Evolutionary conservation across 352 stramenopile species (phyloP).

Genomic region (Pythium periplocum): DNA sequence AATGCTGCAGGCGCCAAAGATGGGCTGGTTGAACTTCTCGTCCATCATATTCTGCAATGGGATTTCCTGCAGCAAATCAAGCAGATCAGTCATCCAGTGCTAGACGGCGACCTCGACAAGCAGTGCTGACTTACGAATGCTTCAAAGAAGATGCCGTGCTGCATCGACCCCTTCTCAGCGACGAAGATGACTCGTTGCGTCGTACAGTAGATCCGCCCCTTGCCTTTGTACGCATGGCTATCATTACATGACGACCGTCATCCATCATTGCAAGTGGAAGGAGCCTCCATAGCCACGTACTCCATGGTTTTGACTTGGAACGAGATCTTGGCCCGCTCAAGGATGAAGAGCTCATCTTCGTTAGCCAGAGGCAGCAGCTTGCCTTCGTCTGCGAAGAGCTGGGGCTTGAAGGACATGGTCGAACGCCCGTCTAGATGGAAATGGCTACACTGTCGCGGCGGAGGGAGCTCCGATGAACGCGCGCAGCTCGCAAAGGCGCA

Average conservation of each 20-base stretch:
- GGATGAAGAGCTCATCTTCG: slow-evolving; percentile 81
- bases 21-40: slow-evolving; percentile 89
- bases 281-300: slow-evolving; percentile 22
- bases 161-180: slow-evolving; percentile 55
- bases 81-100: no score
- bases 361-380: slow-evolving; percentile 72
- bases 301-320: slow-evolving; percentile 61
- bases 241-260: no score
- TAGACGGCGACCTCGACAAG: no score
- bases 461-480: no score
- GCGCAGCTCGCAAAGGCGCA: no score
- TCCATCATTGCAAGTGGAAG: background rate
- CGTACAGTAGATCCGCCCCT: slow-evolving; percentile 81
- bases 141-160: slow-evolving; percentile 66
- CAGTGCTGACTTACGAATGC: slow-evolving; percentile 43
- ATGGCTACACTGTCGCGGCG: no score
- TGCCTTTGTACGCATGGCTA: slow-evolving; percentile 63
- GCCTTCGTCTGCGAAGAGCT: slow-evolving; percentile 69
- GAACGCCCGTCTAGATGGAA: no score
- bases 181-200: slow-evolving; percentile 85
- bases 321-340: slow-evolving; percentile 72
- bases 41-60: slow-evolving; percentile 71
- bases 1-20: slow-evolving; percentile 86
- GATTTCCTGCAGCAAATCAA: slow-evolving; percentile 40
- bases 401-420: slow-evolving; percentile 64